Evolutionary conservation across 2,329 filamentous ascomycete genomes (phyloP).

Genomic region (Rutstroemia sydowiana): DNA sequence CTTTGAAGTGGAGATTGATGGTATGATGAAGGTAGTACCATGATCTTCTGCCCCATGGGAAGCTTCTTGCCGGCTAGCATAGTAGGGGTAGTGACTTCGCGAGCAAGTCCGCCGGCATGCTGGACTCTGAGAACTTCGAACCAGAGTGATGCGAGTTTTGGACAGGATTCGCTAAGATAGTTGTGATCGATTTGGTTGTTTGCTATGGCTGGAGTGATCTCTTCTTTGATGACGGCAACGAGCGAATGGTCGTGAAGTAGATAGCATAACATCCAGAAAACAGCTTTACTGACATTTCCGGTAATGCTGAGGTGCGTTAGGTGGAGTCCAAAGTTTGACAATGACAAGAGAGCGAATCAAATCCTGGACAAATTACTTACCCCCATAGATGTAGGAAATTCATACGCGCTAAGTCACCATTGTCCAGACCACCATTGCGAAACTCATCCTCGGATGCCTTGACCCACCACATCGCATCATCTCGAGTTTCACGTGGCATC

Average conservation of each 20-base stretch:
- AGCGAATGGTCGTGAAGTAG: neutral
- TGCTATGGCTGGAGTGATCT: neutral
- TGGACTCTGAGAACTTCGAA: slow-evolving; percentile 5
- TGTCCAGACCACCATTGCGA: neutral
- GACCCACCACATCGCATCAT: neutral
- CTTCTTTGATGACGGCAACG: neutral
- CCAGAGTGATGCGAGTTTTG: slow-evolving; percentile 3
- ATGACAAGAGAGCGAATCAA: neutral
- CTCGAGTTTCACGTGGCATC: neutral
- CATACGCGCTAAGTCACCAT: neutral
- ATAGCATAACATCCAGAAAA: slow-evolving; percentile 1
- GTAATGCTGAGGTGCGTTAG: neutral
- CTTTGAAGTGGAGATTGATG: slow-evolving; percentile 46
- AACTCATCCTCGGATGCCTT: neutral
- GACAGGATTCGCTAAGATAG: neutral
- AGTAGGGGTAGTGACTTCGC: neutral
- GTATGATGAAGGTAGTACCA: slow-evolving; percentile 26
- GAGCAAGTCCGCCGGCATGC: slow-evolving; percentile 2
- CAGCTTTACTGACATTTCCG: neutral
- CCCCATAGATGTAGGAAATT: neutral
- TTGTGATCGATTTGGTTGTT: neutral
- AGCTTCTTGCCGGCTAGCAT: neutral
- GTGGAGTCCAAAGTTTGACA: neutral
- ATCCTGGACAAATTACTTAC: neutral
- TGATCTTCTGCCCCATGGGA: neutral